Percentiles rank a stretch among this genome's conserved stretches.
phyloP scores from a whole-genome alignment of 2,329 filamentous ascomycete genomes.

The Graphilbum sp. region DNA sequence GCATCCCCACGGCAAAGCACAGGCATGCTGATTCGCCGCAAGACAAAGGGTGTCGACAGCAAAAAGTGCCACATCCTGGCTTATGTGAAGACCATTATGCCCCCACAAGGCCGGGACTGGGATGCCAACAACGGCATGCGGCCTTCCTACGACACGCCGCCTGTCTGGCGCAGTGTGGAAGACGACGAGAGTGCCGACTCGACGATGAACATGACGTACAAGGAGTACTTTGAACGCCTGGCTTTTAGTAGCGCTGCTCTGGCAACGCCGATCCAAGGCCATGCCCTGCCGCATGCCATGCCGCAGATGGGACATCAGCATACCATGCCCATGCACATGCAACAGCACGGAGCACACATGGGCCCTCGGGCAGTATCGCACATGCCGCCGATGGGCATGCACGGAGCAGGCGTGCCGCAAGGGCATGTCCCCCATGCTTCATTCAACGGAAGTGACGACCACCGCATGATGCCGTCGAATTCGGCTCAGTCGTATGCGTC shows the following conservation, averaged over 20 bases:
- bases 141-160: conserved; percentile 67
- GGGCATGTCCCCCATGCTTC: conserved; percentile 45
- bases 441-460: conserved; percentile 54
- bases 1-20: conserved; percentile 1
- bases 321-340: conserved; percentile 56
- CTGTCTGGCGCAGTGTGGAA: conserved; percentile 62
- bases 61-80: conserved; percentile 46
- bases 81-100: conserved; percentile 35
- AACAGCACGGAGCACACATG: conserved; percentile 56
- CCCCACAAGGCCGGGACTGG: conserved; percentile 43
- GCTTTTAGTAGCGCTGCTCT: conserved; percentile 30
- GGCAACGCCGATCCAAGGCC: conserved; percentile 36
- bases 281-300: conserved; percentile 49
- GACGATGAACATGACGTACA: conserved; percentile 51
- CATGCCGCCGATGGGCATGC: conserved; percentile 63
- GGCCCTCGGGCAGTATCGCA: conserved; percentile 56
- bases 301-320: conserved; percentile 68
- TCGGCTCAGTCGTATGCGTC: conserved; percentile 76
- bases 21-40: conserved; percentile 42
- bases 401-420: conserved; percentile 43
- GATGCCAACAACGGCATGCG: conserved; percentile 68
- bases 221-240: conserved; percentile 61
- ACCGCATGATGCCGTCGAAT: conserved; percentile 76
- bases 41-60: conserved; percentile 54
- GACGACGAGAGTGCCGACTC: conserved; percentile 59